These are phyloP conservation scores for Clavaria fumosa DNA, from an alignment of 768 basidiomycete genomes.

Conservation along the genomic window DNA sequence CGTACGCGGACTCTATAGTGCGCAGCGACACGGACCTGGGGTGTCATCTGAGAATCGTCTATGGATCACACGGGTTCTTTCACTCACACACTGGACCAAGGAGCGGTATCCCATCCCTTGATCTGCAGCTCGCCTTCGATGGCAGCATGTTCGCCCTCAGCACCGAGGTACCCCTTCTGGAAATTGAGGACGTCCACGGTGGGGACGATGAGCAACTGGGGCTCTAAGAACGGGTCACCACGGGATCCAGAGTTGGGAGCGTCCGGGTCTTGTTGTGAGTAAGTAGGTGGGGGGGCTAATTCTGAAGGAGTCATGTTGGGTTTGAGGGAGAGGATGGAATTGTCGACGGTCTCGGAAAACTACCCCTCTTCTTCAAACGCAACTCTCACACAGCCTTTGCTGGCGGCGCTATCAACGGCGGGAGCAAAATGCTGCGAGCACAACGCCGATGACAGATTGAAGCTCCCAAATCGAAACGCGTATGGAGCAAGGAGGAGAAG, in stretches of 20 bases:
- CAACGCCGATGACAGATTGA: too few relatives aligned
- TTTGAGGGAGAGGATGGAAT: conserved; percentile 10
- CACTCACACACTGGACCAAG: conserved; percentile 61
- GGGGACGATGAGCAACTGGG: conserved; percentile 66
- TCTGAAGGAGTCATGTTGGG: conserved; percentile 23
- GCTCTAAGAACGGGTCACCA: conserved; percentile 16
- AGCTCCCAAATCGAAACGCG: too few relatives aligned
- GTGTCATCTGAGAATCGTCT: conserved; percentile 1
- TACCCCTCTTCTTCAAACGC: too few relatives aligned
- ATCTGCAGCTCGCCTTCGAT: conserved; percentile 82
- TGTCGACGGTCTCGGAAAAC: too few relatives aligned
- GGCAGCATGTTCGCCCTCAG: conserved; percentile 66
- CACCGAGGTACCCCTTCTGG: conserved; percentile 76
- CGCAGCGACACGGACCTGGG: conserved; percentile 48
- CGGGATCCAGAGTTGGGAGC: conserved; percentile 12
- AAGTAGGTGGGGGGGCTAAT: conserved; percentile 39
- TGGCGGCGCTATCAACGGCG: too few relatives aligned
- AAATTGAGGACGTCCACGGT: conserved; percentile 56
- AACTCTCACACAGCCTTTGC: too few relatives aligned
- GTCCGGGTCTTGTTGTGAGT: conserved; percentile 34
- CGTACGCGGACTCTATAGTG: conserved; percentile 48
- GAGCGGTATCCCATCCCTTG: conserved; percentile 45
- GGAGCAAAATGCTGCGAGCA: too few relatives aligned
- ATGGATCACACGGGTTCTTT: background rate
- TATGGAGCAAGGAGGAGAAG: too few relatives aligned